Evolutionary conservation across 495 filamentous ascomycete species (phyloP), one percentile per base, ranked within the genome.

Genomic region (Echria macrotheca): DNA sequence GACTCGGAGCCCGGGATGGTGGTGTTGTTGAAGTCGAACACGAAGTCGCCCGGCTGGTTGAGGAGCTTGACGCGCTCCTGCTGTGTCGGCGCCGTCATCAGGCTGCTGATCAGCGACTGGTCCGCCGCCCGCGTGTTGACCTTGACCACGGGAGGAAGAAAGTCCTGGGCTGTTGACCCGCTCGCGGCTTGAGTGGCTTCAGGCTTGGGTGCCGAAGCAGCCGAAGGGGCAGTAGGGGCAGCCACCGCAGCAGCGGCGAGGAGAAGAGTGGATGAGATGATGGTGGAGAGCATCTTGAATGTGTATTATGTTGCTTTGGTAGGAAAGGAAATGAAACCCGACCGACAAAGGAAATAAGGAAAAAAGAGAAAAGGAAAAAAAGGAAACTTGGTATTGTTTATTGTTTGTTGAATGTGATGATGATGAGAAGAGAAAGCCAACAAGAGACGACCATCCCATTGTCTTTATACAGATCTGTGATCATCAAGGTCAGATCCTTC

Each of bases 1-100:
- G 17, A 22, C 19, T 46, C 44, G 19, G 18, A 19, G 31, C 44
- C 44, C 0, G 44, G 44, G 29, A 46, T 46, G 10, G n/a, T 36
- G 18, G 29, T 19, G 29, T 46, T 24, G 29, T 46, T 46, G 19
- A 46, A 46, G 44, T 46, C 44, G n/a, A 46, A 46, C 17, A 46
- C 29, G 5, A 24, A 36, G 29, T 46, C 44, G 29, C 44, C 44
- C 11, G 44, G 44, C 29, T 36, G 31, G 44, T 46, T 46, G 19
- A 46, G 44, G 44, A 46, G 44, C 19, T 21, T 46, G 44, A 36
- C 44, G 24, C 44, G 44, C 18, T 46, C 44, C 4, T 14, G 12
- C 31, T 33, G 28, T 1, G 44, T 46, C 2, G 44, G 44, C 10
- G 44, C 44, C 4, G 36, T 17, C 9, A 46, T 4, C 15, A 46